Evolutionary conservation across 1,284 basidiomycete genomes (phyloP).

Genomic region (Puccinia triticina): DNA sequence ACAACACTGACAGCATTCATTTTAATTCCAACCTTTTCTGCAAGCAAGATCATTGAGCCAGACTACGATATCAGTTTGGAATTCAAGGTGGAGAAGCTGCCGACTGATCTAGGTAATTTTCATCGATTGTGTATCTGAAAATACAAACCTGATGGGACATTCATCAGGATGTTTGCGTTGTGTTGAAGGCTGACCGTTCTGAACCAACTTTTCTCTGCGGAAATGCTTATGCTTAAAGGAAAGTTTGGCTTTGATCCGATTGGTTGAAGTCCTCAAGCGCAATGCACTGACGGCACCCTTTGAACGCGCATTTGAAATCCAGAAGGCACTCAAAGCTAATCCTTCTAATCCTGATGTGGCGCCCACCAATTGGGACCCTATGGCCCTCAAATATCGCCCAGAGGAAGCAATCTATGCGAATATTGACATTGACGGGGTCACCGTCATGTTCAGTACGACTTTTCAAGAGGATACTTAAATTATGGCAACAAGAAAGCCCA

Average conservation of each 20-base stretch:
- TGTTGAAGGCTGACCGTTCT: not conserved
- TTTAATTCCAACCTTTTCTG: not conserved
- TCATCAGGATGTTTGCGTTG: too few species aligned
- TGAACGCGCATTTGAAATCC: slow-evolving; percentile 82
- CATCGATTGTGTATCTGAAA: not conserved
- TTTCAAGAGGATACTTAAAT: slow-evolving; percentile 98
- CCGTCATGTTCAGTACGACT: slow-evolving; percentile 94
- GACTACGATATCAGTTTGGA: slow-evolving; percentile 87
- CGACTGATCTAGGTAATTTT: slow-evolving; percentile 74
- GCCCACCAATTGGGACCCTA: slow-evolving; percentile 73
- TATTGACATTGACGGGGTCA: slow-evolving; percentile 90
- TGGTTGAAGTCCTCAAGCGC: slow-evolving; percentile 84
- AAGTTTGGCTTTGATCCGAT: slow-evolving; percentile 76
- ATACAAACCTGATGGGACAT: too few species aligned
- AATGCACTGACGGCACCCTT: slow-evolving; percentile 95
- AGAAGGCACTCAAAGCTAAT: slow-evolving; percentile 76
- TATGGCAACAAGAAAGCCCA: too few species aligned
- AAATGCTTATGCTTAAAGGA: slow-evolving; percentile 75
- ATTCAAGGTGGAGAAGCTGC: slow-evolving; percentile 84
- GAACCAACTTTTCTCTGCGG: not conserved
- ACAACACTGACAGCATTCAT: not conserved
- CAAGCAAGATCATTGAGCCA: slow-evolving; percentile 69
- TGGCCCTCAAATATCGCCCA: slow-evolving; percentile 85
- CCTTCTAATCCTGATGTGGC: slow-evolving; percentile 64
- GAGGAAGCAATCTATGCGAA: slow-evolving; percentile 96